Conservation (phyloP, 1,284 basidiomycete species). For the Fomitopsis betulina region DNA sequence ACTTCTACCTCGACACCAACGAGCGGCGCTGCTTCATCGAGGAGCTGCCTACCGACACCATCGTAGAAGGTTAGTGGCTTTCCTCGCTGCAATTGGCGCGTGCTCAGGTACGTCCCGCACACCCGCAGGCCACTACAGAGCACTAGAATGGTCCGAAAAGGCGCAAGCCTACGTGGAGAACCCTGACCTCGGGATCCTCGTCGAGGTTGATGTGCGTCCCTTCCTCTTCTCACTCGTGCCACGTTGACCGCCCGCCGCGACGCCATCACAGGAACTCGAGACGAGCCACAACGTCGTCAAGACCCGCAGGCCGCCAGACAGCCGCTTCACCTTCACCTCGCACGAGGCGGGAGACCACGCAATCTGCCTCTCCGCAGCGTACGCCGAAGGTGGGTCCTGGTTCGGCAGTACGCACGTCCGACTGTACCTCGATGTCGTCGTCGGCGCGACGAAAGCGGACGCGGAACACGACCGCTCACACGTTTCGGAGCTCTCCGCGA, state of each 20-base stretch:
- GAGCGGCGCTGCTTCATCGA: slow-evolving; percentile 95
- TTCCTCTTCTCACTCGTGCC: background rate
- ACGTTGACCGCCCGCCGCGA: background rate
- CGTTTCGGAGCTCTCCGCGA: slow-evolving; percentile 81
- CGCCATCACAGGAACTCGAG: slow-evolving; percentile 63
- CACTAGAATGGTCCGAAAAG: slow-evolving; percentile 85
- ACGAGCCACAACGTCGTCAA: slow-evolving; percentile 76
- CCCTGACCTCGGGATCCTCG: slow-evolving; percentile 80
- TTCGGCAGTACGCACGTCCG: slow-evolving; percentile 81
- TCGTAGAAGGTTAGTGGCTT: slow-evolving; percentile 78
- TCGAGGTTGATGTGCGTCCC: slow-evolving; percentile 81
- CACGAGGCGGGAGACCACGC: slow-evolving; percentile 96
- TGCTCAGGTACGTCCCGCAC: background rate
- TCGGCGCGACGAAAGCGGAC: slow-evolving; percentile 84
- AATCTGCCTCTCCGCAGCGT: slow-evolving; percentile 91
- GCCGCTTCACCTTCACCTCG: slow-evolving; percentile 95
- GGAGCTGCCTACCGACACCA: slow-evolving; percentile 94
- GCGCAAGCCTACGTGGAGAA: slow-evolving; percentile 71
- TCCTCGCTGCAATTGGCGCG: background rate
- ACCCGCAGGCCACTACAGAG: slow-evolving; percentile 80
- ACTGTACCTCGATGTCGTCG: slow-evolving; percentile 91
- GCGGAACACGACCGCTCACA: slow-evolving; percentile 81
- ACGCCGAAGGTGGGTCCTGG: slow-evolving; percentile 77
- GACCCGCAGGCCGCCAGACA: slow-evolving; percentile 84
- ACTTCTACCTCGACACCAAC: slow-evolving; percentile 91